Conservation (phyloP, 768 basidiomycete species). For the Lactarius indigo region DNA sequence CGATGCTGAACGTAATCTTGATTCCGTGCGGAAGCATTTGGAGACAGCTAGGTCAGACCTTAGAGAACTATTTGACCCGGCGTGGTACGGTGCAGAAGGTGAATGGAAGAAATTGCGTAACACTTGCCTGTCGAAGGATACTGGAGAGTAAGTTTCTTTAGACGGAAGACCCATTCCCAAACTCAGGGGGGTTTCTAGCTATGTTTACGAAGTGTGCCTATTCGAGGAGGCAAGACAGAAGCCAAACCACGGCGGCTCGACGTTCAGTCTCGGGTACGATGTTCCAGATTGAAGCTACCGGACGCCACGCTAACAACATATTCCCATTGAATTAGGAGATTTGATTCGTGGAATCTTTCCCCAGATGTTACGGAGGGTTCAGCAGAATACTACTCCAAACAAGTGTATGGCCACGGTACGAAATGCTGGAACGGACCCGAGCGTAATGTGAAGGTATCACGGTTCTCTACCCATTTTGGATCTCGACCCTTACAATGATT, state of each 20-base stretch:
- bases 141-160: conserved; percentile 74
- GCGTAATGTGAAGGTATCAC: conserved; percentile 69
- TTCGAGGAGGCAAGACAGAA: conserved; percentile 88
- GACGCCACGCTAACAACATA: neutral
- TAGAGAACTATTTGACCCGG: conserved; percentile 57
- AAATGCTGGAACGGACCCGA: conserved; percentile 97
- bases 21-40: conserved; percentile 48
- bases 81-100: conserved; percentile 72
- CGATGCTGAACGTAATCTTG: conserved; percentile 60
- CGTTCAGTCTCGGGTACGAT: conserved; percentile 79
- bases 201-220: conserved; percentile 91
- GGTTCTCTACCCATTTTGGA: neutral
- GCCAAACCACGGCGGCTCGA: conserved; percentile 71
- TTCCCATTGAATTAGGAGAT: conserved; percentile 47
- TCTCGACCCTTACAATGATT: conserved; percentile 12
- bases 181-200: conserved; percentile 44
- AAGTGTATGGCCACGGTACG: conserved; percentile 78
- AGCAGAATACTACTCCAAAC: conserved; percentile 74
- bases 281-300: neutral
- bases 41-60: conserved; percentile 55
- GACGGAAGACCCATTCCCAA: neutral
- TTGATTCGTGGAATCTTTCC: conserved; percentile 74
- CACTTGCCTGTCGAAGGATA: conserved; percentile 72
- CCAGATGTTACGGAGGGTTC: conserved; percentile 54
- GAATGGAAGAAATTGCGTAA: conserved; percentile 96